Base-by-base conservation (phyloP, 169 alveolate genomes). In the Eimeria necatrix region DNA sequence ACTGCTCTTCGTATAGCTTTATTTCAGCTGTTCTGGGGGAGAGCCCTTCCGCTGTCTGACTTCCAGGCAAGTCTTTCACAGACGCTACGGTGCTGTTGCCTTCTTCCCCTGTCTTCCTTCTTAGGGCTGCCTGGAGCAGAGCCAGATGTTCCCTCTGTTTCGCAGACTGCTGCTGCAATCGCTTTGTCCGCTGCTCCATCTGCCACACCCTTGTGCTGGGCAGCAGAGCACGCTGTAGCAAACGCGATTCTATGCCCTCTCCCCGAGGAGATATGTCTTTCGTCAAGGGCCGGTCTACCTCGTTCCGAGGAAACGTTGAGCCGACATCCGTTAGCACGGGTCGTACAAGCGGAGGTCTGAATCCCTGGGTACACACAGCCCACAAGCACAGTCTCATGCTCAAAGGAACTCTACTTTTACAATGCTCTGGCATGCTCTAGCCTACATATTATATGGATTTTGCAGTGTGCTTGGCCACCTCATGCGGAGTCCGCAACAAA, bases 151-250 rank as follows among this genome's bases (percentile, higher is more conserved):
- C 53, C 49, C 73, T 32, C 95, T 91, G 90, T 73, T 91, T 81
- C 64, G 74, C 91, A 32, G 73, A 18, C 70, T 80, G 83, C 83
- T 24, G 74, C 61, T 59, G 95, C 51, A 53, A 83, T 5, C 83
- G 85, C 59, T 74, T 61, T 24, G 24, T 22, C 60, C 81, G 68
- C 91, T 91, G 90, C 95, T 91, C 95, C 73, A 91, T 59, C 71
- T 76, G 91, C 90, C 80, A 80, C 52, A 91, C 95, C 24, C 22
- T 49, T 74, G 95, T 60, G 84, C 95, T 91, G 5, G 95, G 90
- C 91, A 91, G 56, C 85, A 10, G 59, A 64, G 73, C 84, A 18
- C 73, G 64, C 60, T 60, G 70, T 74, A 64, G 10, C 60, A 91
- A 4, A 20, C 84, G 26, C 83, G 59, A 56, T 18, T 80, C 95